A percentile compares a stretch with the other conserved stretches of the same genome.
Conservation (phyloP, 495 filamentous ascomycete genomes). For the Lepraria neglecta region DNA sequence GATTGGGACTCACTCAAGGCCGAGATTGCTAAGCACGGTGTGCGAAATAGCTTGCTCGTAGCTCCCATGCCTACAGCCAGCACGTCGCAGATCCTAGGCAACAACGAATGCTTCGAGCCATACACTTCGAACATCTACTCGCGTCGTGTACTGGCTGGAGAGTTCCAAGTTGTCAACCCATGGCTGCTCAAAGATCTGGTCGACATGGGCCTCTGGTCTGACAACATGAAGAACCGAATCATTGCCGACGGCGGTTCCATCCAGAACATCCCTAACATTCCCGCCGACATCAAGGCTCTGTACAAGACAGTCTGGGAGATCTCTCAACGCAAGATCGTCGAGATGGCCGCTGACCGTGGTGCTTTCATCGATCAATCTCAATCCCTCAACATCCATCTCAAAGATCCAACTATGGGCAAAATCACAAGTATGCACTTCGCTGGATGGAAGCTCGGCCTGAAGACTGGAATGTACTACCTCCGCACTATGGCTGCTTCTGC, state of each 20-base stretch:
- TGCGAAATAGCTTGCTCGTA: constrained; percentile 89
- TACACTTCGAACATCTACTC: constrained; percentile 99
- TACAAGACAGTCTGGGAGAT: constrained; percentile 99
- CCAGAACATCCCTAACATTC: constrained; percentile 93
- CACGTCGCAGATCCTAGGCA: constrained; percentile 92
- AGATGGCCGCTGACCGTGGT: constrained; percentile 97
- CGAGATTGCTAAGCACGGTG: constrained; percentile 81
- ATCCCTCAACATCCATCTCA: constrained; percentile 98
- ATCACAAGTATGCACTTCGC: constrained; percentile 99
- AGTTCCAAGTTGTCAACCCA: constrained; percentile 99
- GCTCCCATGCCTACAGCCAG: constrained; percentile 97
- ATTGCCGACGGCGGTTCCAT: constrained; percentile 94
- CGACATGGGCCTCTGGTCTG: constrained; percentile 96
- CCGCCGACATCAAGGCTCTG: constrained; percentile 87
- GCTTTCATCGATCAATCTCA: constrained; percentile 98
- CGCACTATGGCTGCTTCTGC: constrained; percentile 94
- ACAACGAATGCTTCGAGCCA: constrained; percentile 99
- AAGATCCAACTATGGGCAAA: constrained; percentile 98
- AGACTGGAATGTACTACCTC: constrained; percentile 99
- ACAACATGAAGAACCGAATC: constrained; percentile 99
- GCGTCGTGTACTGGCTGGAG: constrained; percentile 92
- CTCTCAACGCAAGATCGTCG: constrained; percentile 86
- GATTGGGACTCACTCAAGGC: constrained; percentile 89
- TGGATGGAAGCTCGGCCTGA: constrained; percentile 96
- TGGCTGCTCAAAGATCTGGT: constrained; percentile 98